These are phyloP conservation scores for Phytopythium cucurbitacearum DNA, from an alignment of 352 stramenopile genomes.

Conservation along the genomic window DNA sequence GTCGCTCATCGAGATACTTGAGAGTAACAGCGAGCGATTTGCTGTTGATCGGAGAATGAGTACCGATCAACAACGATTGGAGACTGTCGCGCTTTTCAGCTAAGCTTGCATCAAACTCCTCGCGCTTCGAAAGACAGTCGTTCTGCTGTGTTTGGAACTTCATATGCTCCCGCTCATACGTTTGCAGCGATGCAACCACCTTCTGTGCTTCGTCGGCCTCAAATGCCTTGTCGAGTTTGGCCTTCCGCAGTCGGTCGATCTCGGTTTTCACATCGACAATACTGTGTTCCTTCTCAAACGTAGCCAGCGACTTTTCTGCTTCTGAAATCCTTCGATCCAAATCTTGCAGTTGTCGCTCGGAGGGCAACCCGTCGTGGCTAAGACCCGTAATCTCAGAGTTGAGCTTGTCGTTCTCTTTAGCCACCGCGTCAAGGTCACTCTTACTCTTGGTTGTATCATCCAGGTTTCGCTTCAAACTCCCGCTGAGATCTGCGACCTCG, in stretches of 20 bases:
- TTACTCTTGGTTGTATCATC: slow-evolving; percentile 49
- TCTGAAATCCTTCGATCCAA: slow-evolving; percentile 41
- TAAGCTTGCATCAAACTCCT: slow-evolving; percentile 35
- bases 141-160: slow-evolving; percentile 43
- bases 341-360: slow-evolving; percentile 43
- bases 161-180: slow-evolving; percentile 42
- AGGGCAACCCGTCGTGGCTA: slow-evolving; percentile 27
- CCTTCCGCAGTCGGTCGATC: slow-evolving; percentile 36
- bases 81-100: slow-evolving; percentile 43
- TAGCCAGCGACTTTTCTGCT: slow-evolving; percentile 34
- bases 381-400: slow-evolving; percentile 37
- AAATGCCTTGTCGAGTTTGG: slow-evolving; percentile 37
- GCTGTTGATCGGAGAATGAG: slow-evolving; percentile 17
- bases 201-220: slow-evolving; percentile 39
- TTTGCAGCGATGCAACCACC: slow-evolving; percentile 51
- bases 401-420: slow-evolving; percentile 36
- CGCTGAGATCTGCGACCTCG: slow-evolving; percentile 43
- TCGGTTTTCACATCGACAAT: slow-evolving; percentile 29
- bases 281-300: slow-evolving; percentile 41
- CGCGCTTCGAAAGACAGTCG: slow-evolving; percentile 37
- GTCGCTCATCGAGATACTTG: slow-evolving; percentile 1
- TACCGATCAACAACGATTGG: slow-evolving; percentile 21
- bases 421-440: slow-evolving; percentile 33
- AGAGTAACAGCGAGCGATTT: slow-evolving; percentile 12
- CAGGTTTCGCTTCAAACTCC: slow-evolving; percentile 8